Base-by-base conservation (phyloP, 306 rosid genomes). In the Rubus parviflorus region DNA sequence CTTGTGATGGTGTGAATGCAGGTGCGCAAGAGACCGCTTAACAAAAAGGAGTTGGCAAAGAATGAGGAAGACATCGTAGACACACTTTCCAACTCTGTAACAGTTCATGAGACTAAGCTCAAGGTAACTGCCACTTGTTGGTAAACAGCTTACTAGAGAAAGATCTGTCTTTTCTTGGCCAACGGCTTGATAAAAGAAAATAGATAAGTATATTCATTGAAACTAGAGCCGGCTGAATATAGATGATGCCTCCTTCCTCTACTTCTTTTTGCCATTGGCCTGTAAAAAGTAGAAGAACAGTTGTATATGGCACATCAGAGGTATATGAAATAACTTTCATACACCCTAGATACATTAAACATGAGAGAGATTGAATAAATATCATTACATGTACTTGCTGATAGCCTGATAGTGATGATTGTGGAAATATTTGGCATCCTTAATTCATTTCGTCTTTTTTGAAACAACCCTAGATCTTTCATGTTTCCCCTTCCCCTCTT, bases 11-110 rank as follows among this genome's bases (percentile, higher is more conserved):
- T 76, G 58, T 82, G 52, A 42, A 79, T 87, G 78, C 94, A 96
- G 99, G 99, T 96, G 76, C 94, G 99, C 73, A 96, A 96, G 82
- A 91, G 99, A 77, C 99, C 99, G 23, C 88, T 96, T 68, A 96
- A 96, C 73, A 92, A 96, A 81, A 96, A 93, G 82, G 99, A 96
- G 80, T 78, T 93, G 75, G 91, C 92, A 30, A 96, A 96, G 86
- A 91, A 89, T 75, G 99, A 96, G 87, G 98, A 89, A 88, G 99
- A 96, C 80, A 96, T 96, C 30, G 86, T 96, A 48, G 99, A 96
- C 5, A 89, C 99, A 15, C 79, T 78, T 79, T 82, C 96, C 46
- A 93, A 96, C 84, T 80, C 90, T 75, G 52, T 96, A 52, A 93
- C 98, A 49, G 98, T 96, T 45, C 97, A 96, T 49, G 99, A 96